Conservation (phyloP, 108 stramenopile genomes). For the Fragilariopsis cylindrus region DNA sequence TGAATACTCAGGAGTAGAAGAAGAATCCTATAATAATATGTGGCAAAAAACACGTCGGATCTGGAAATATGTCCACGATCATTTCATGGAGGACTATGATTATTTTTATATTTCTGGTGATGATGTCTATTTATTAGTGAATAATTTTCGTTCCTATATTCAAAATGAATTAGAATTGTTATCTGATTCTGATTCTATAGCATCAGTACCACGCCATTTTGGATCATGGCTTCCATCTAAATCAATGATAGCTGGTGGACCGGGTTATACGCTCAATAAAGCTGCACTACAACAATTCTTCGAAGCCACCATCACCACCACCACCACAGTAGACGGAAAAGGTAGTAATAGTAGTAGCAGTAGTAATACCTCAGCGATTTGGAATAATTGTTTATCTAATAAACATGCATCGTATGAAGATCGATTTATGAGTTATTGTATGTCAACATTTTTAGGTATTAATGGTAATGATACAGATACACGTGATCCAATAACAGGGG, state of each 20-base stretch:
- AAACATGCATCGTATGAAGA: background rate
- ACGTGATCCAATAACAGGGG: slow-evolving; percentile 19
- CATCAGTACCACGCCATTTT: slow-evolving; percentile 3
- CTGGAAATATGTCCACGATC: slow-evolving; percentile 68
- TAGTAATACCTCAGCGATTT: background rate
- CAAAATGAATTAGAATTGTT: background rate
- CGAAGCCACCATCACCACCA: background rate
- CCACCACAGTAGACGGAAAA: too few species aligned
- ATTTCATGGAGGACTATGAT: slow-evolving; percentile 75
- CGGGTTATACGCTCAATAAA: slow-evolving; percentile 49
- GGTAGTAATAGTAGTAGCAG: background rate
- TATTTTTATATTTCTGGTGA: slow-evolving; percentile 82
- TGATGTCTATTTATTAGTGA: slow-evolving; percentile 52
- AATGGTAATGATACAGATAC: slow-evolving; percentile 24
- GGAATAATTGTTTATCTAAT: background rate
- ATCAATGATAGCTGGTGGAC: slow-evolving; percentile 27
- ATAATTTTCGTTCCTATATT: slow-evolving; percentile 38
- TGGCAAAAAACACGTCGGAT: slow-evolving; percentile 88
- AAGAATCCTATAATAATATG: slow-evolving; percentile 83
- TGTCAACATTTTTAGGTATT: slow-evolving; percentile 6
- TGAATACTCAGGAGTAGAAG: slow-evolving; percentile 59
- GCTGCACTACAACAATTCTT: slow-evolving; percentile 29
- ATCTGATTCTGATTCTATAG: background rate
- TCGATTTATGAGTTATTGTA: slow-evolving; percentile 14
- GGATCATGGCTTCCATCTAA: slow-evolving; percentile 5